phyloP scores from a whole-genome alignment of 495 filamentous ascomycete species.

The Astrothelium macrocarpum region DNA sequence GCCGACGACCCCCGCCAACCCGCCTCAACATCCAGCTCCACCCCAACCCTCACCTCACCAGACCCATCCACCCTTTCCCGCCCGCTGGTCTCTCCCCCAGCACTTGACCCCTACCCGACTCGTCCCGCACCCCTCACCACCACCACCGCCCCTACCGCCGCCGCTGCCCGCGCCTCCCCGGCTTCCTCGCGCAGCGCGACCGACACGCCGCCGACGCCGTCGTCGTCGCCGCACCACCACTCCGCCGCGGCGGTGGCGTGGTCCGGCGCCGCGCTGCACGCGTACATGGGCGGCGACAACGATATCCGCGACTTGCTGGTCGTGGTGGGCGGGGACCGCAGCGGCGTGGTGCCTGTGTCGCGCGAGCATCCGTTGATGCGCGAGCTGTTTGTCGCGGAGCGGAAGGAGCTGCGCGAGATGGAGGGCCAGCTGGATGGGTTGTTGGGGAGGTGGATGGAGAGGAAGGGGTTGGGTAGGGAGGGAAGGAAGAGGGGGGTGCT shows the following conservation, averaged over 20 bases:
- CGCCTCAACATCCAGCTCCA: neutral
- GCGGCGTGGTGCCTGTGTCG: constrained; percentile 59
- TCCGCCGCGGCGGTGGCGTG: constrained; percentile 44
- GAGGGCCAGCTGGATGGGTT: constrained; percentile 75
- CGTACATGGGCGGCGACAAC: constrained; percentile 85
- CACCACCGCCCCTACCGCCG: neutral
- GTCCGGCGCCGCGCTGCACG: constrained; percentile 74
- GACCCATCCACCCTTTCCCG: constrained; percentile 25
- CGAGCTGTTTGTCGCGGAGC: constrained; percentile 74
- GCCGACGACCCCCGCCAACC: neutral
- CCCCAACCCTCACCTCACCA: neutral
- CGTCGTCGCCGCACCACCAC: constrained; percentile 28
- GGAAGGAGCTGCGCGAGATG: constrained; percentile 70
- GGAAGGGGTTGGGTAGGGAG: constrained; percentile 3
- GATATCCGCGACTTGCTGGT: constrained; percentile 85
- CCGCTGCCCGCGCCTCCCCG: constrained; percentile 1
- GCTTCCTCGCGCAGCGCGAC: constrained; percentile 5
- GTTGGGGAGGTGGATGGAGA: constrained; percentile 66
- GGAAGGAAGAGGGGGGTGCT: neutral
- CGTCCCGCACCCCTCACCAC: constrained; percentile 29
- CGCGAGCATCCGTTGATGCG: constrained; percentile 77
- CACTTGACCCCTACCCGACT: constrained; percentile 46
- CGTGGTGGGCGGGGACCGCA: constrained; percentile 72
- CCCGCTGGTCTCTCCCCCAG: constrained; percentile 27
- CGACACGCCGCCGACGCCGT: constrained; percentile 10